Conservation (phyloP, 1,284 basidiomycete genomes). For the Sphagnurus paluster region DNA sequence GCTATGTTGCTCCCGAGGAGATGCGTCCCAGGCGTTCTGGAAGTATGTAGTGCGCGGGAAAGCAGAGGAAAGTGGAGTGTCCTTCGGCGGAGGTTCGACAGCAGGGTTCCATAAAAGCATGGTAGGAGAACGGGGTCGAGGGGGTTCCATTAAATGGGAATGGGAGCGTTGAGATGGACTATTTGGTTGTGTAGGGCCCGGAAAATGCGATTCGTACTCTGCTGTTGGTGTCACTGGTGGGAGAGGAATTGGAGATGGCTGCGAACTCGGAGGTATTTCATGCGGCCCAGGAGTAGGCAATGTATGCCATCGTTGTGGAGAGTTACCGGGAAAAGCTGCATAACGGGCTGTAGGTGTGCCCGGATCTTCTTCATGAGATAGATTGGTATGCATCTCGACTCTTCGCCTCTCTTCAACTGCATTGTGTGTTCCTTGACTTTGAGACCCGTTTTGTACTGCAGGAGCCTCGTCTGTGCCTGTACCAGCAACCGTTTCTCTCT, state of each 20-base stretch:
- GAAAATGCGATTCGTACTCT: slow-evolving; percentile 18
- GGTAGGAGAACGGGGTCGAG: slow-evolving; percentile 58
- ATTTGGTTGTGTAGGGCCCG: slow-evolving; percentile 6
- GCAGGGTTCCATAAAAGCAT: slow-evolving; percentile 69
- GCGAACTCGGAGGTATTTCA: slow-evolving; percentile 47
- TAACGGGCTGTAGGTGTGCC: slow-evolving; percentile 16
- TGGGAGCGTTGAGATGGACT: slow-evolving; percentile 16
- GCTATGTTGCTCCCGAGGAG: slow-evolving; percentile 42
- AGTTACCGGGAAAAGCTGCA: slow-evolving; percentile 9
- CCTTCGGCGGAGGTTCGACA: slow-evolving; percentile 70
- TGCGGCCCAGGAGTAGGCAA: slow-evolving; percentile 59
- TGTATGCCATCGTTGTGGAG: slow-evolving; percentile 32
- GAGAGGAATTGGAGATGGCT: slow-evolving; percentile 36
- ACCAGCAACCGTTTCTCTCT: too few species aligned
- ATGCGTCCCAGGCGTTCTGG: slow-evolving; percentile 71
- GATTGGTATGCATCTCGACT: slow-evolving; percentile 1
- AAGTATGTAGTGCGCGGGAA: slow-evolving; percentile 72
- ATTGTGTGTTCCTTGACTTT: background rate
- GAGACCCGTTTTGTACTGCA: background rate
- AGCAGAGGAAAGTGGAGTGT: slow-evolving; percentile 46
- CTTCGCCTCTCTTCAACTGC: slow-evolving; percentile 4
- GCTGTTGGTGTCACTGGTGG: slow-evolving; percentile 37
- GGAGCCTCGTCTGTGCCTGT: slow-evolving; percentile 22
- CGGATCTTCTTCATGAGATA: slow-evolving; percentile 15
- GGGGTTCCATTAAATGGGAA: slow-evolving; percentile 24